A percentile compares a stretch with the other conserved stretches of the same genome.
These are phyloP conservation scores for Roridomyces roridus DNA, from an alignment of 768 basidiomycete species.

Conservation along the genomic window DNA sequence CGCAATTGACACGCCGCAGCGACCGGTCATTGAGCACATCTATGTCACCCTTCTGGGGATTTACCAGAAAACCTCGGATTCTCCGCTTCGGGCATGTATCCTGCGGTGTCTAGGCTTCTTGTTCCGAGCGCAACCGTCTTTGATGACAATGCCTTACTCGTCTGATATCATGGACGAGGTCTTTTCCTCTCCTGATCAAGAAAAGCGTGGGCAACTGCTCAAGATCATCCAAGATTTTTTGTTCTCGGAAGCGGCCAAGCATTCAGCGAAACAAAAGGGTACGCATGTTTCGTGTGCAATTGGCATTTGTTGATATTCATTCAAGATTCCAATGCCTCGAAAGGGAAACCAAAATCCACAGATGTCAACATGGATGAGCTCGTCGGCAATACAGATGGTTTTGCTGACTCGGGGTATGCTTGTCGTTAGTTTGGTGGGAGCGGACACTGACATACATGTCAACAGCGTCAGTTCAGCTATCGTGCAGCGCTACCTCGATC, in stretches of 20 bases:
- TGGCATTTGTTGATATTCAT: neutral
- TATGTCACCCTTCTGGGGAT: conserved; percentile 76
- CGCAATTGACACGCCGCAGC: conserved; percentile 42
- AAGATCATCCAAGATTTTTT: conserved; percentile 94
- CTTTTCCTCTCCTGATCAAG: conserved; percentile 76
- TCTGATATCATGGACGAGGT: conserved; percentile 89
- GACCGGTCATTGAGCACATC: conserved; percentile 82
- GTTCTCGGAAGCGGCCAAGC: conserved; percentile 80
- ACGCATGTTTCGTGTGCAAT: neutral
- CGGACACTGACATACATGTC: neutral
- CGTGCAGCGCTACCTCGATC: conserved; percentile 88
- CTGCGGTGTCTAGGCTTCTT: conserved; percentile 94
- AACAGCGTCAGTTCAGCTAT: conserved; percentile 91
- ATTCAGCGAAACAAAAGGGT: conserved; percentile 76
- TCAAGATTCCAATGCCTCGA: conserved; percentile 42
- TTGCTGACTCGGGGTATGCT: conserved; percentile 94
- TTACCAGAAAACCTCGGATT: conserved; percentile 68
- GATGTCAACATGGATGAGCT: conserved; percentile 91
- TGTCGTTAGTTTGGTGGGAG: neutral
- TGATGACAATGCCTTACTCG: conserved; percentile 86
- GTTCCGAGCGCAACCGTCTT: conserved; percentile 88
- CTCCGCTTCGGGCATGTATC: conserved; percentile 69
- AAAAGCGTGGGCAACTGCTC: conserved; percentile 74
- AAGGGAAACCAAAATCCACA: conserved; percentile 47
- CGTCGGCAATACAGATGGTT: conserved; percentile 93